A percentile compares a stretch with the other conserved stretches of the same genome.
These are phyloP conservation scores for Persicaria maculosa DNA, from an alignment of 148 eudicot genomes.

Conservation along the genomic window DNA sequence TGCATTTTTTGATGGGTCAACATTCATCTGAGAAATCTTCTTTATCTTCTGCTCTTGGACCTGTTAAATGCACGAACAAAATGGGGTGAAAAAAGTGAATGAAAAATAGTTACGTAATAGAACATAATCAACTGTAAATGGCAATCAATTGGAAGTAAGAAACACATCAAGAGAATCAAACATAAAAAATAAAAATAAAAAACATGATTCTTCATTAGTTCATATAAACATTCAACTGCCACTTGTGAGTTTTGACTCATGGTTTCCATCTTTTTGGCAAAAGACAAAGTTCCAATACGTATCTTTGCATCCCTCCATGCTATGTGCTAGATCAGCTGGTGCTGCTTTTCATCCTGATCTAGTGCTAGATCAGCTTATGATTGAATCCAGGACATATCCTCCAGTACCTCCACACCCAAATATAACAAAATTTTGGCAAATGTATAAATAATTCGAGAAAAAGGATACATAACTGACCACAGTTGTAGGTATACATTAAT, in stretches of 20 bases:
- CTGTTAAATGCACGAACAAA: slow-evolving; percentile 26
- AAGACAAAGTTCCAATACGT: not conserved
- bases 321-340: not conserved
- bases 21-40: slow-evolving; percentile 56
- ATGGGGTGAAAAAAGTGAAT: not conserved
- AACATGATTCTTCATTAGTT: not conserved
- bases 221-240: not conserved
- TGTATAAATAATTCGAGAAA: not conserved
- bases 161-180: not conserved
- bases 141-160: not conserved
- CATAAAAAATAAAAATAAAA: not conserved
- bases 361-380: not conserved
- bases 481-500: not conserved
- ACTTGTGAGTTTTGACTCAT: not conserved
- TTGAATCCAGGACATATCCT: not conserved
- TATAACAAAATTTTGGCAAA: not conserved
- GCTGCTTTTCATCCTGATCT: not conserved
- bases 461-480: not conserved
- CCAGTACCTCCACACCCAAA: not conserved
- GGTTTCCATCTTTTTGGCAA: not conserved
- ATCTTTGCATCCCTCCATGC: not conserved
- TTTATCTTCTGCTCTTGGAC: slow-evolving; percentile 86
- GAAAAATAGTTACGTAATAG: not conserved
- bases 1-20: slow-evolving; percentile 45
- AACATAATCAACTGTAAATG: not conserved